Evolutionary conservation across 257 asterid genomes (phyloP), one percentile per base, ranked within the genome.

Genomic region (Nemophila menziesii): DNA sequence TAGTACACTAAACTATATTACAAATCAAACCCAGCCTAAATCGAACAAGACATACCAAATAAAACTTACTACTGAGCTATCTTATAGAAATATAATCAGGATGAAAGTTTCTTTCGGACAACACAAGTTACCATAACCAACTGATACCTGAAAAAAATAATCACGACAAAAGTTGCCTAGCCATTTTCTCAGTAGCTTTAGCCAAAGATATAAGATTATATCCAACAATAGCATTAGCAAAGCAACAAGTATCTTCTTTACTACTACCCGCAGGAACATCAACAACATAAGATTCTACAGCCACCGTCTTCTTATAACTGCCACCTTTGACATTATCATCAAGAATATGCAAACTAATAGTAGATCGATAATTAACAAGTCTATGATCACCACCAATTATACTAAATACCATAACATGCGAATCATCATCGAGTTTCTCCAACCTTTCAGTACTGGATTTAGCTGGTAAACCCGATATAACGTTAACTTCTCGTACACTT

Each of bases 401-500:
- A 39, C 75, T 68, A 1, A 63, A 43, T 47, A 51, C 60, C 79
- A 59, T 68, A 14, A 73, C 63, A 17, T 79, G 82, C 66, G 47
- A 36, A 1, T 68, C 83, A 21, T 73, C 80, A 43, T 76, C 86
- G 0, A 79, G 68, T 1, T 39, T n/a, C 13, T 79, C 83, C 3
- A 79, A 57, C 56, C 78, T 53, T 49, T 79, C 86, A 3, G 45
- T 52, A 71, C 86, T 76, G 20, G 39, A 49, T 40, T 36, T 37
- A 7, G 71, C 74, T 27, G 92, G 92, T 11, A 73, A 51, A 2
- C 80, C 86, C 4, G 85, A 61, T 7, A 78, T 60, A 11, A 78
- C 20, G 34, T 20, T 51, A 18, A 78, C 16, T 53, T 74, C 77
- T 27, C 84, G 43, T 3, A 69, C 48, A 44, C 79, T 78, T 34